A percentile compares a stretch with the other conserved stretches of the same genome.
Conservation (phyloP, 1,139 yeast genomes). For the Candida neerlandica region DNA sequence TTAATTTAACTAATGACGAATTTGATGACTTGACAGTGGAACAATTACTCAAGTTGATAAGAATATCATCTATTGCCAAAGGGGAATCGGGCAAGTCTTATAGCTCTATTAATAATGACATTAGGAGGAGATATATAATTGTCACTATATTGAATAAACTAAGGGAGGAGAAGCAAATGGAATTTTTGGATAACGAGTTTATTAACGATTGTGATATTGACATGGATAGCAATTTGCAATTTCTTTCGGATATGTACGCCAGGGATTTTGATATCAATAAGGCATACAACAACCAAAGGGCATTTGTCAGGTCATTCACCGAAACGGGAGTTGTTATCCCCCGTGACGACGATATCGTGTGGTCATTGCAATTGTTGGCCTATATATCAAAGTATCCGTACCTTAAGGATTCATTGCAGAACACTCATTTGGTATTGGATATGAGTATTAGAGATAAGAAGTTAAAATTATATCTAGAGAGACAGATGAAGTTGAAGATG, state of each 20-base stretch:
- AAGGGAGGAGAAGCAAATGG: constrained; percentile 41
- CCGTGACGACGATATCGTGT: constrained; percentile 87
- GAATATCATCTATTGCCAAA: constrained; percentile 15
- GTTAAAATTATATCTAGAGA: constrained; percentile 40
- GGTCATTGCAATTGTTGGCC: constrained; percentile 91
- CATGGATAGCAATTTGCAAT: constrained; percentile 48
- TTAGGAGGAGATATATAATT: constrained; percentile 40
- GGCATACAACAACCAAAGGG: constrained; percentile 30
- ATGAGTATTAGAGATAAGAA: constrained; percentile 55
- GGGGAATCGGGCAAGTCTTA: neutral
- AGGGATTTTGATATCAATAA: constrained; percentile 39
- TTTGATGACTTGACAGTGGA: constrained; percentile 41
- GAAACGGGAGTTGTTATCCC: constrained; percentile 79
- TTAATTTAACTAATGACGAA: constrained; percentile 40
- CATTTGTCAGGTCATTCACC: constrained; percentile 65
- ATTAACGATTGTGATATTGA: constrained; percentile 38
- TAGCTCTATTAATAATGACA: constrained; percentile 28
- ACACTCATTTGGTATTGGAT: constrained; percentile 62
- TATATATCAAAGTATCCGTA: constrained; percentile 90
- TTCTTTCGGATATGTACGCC: constrained; percentile 43
- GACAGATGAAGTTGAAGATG: constrained; percentile 38
- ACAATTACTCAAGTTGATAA: constrained; percentile 40
- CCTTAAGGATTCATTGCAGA: constrained; percentile 71
- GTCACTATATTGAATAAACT: constrained; percentile 41
- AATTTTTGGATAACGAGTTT: constrained; percentile 36